Conservation (phyloP, 441 rosid genomes). For the Geranium incanum region DNA sequence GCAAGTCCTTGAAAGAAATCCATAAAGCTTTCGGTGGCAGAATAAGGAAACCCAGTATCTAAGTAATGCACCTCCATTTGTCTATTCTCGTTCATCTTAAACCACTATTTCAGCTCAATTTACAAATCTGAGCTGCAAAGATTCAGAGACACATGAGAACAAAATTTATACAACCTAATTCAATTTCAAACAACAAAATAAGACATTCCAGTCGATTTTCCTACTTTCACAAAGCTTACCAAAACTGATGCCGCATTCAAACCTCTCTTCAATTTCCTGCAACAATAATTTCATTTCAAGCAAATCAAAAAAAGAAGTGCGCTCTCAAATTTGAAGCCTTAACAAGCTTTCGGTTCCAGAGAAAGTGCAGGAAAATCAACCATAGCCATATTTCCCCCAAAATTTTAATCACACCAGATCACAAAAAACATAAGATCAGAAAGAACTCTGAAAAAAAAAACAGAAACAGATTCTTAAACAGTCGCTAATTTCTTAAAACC, state of each 20-base stretch:
- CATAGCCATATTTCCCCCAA: not conserved
- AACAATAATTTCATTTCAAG: not conserved
- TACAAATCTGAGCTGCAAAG: not conserved
- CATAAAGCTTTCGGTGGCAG: constrained; percentile 38
- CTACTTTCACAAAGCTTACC: not conserved
- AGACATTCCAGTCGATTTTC: not conserved
- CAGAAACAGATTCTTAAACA: not conserved
- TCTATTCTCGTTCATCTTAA: constrained; percentile 41
- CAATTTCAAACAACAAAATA: not conserved
- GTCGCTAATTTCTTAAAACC: too few relatives aligned
- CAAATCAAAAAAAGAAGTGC: not conserved
- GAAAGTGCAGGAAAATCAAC: not conserved
- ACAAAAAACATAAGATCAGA: not conserved
- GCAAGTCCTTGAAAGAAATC: constrained; percentile 42
- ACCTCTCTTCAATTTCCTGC: not conserved
- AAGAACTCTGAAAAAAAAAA: not conserved
- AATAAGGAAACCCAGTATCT: constrained; percentile 45
- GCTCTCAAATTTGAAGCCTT: not conserved
- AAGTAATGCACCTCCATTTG: constrained; percentile 43
- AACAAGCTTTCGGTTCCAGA: not conserved
- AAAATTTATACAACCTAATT: not conserved
- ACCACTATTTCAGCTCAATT: constrained; percentile 10
- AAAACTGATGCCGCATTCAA: not conserved
- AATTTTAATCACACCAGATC: not conserved
- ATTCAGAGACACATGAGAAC: not conserved